phyloP scores from a whole-genome alignment of 495 filamentous ascomycete genomes.

The Daldinia vernicosa region DNA sequence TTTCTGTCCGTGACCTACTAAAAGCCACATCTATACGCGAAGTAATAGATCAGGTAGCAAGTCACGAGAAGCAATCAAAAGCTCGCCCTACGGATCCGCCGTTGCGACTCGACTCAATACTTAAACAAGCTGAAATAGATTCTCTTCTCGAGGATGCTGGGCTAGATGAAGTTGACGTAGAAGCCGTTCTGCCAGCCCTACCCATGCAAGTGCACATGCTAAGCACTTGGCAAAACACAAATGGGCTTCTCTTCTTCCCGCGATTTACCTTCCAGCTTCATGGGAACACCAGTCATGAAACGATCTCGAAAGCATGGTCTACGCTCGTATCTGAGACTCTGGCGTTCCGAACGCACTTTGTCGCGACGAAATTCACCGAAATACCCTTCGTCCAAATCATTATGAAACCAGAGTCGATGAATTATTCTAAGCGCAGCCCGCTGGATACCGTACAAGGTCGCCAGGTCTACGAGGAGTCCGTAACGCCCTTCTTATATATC shows the following conservation, averaged over 20 bases:
- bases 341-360: conserved; percentile 71
- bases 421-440: conserved; percentile 17
- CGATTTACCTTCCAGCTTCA: conserved; percentile 64
- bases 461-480: conserved; percentile 25
- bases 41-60: conserved; percentile 50
- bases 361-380: conserved; percentile 53
- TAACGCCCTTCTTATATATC: conserved; percentile 32
- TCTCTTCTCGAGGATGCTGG: conserved; percentile 41
- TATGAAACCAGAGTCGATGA: conserved; percentile 35
- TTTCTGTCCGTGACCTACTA: conserved; percentile 73
- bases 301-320: conserved; percentile 64
- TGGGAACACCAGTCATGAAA: conserved; percentile 47
- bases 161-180: conserved; percentile 55
- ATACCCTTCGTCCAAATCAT: conserved; percentile 65
- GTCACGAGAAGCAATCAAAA: conserved; percentile 8
- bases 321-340: conserved; percentile 60
- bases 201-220: conserved; percentile 78
- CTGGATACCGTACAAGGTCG: conserved; percentile 12
- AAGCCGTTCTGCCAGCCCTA: conserved; percentile 68
- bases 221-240: conserved; percentile 70
- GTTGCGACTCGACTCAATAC: conserved; percentile 16
- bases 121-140: conserved; percentile 48
- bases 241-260: conserved; percentile 68
- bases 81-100: neutral
- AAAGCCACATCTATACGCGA: conserved; percentile 67